Percentiles rank a stretch among this genome's conserved stretches.
These are phyloP conservation scores for Saccharomyces cerevisiae DNA, from an alignment of 805 yeast genomes.

Conservation along the genomic window DNA sequence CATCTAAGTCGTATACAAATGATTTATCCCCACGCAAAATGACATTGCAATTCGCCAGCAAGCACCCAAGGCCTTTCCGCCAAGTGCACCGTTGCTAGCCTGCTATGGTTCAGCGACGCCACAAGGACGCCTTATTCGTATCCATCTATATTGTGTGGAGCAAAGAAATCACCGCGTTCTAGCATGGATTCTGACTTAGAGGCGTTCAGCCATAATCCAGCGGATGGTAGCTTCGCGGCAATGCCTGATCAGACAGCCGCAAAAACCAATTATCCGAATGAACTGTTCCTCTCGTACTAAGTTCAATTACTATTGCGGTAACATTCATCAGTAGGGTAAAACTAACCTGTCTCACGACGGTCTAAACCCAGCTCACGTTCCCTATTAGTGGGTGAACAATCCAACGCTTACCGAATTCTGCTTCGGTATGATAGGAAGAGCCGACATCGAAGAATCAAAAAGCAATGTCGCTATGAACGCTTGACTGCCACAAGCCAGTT, in stretches of 20 bases:
- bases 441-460: conserved; percentile 43
- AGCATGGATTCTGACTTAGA: conserved; percentile 49
- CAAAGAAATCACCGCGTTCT: conserved; percentile 37
- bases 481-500: conserved; percentile 42
- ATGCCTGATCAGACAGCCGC: conserved; percentile 41
- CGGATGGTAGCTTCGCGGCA: conserved; percentile 44
- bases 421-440: conserved; percentile 45
- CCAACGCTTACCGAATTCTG: conserved; percentile 41
- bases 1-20: conserved; percentile 40
- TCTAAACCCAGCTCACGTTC: conserved; percentile 39
- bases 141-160: conserved; percentile 37
- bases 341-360: conserved; percentile 41
- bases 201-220: conserved; percentile 44
- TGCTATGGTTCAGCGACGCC: conserved; percentile 38
- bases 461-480: conserved; percentile 42
- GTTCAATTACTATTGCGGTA: conserved; percentile 37
- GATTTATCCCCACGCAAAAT: conserved; percentile 40
- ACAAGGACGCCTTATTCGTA: conserved; percentile 35
- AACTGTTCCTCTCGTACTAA: conserved; percentile 42
- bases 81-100: conserved; percentile 32
- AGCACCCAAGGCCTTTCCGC: conserved; percentile 36
- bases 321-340: conserved; percentile 37
- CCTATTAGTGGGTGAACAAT: conserved; percentile 42
- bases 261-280: conserved; percentile 40
- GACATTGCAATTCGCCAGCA: conserved; percentile 38